phyloP scores from a whole-genome alignment of 2,329 filamentous ascomycete species.

The Monosporascus sp. region DNA sequence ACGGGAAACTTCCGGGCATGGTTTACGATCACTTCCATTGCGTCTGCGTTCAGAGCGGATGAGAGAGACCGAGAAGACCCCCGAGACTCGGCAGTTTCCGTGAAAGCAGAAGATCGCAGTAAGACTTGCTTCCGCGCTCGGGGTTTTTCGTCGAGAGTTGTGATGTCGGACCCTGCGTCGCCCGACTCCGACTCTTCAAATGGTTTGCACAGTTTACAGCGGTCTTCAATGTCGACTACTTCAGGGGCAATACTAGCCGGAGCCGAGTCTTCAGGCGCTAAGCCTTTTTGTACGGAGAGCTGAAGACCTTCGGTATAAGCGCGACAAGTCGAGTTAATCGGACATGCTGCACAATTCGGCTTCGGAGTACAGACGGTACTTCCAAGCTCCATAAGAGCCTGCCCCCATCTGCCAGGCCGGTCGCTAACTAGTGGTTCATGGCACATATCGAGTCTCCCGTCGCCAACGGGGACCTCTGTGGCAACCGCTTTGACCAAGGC shows the following conservation, averaged over 20 bases:
- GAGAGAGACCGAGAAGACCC: conserved; percentile 4
- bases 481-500: conserved; percentile 49
- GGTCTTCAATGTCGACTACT: conserved; percentile 44
- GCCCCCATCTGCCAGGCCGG: conserved; percentile 56
- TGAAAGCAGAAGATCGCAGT: conserved; percentile 24
- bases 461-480: conserved; percentile 24
- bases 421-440: conserved; percentile 32
- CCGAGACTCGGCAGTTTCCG: conserved; percentile 5
- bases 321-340: conserved; percentile 45
- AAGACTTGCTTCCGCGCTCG: conserved; percentile 16
- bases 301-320: conserved; percentile 43
- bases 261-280: conserved; percentile 5
- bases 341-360: conserved; percentile 49
- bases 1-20: conserved; percentile 48
- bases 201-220: conserved; percentile 42
- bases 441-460: conserved; percentile 4
- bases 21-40: conserved; percentile 31
- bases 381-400: conserved; percentile 61
- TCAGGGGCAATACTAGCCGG: background rate
- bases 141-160: conserved; percentile 6
- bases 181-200: conserved; percentile 32
- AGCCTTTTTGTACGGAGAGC: conserved; percentile 19
- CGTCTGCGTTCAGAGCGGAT: conserved; percentile 13
- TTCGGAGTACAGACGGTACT: conserved; percentile 57
- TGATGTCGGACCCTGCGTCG: conserved; percentile 13